phyloP scores from a whole-genome alignment of 495 filamentous ascomycete genomes.

The Podospora appendiculata region DNA sequence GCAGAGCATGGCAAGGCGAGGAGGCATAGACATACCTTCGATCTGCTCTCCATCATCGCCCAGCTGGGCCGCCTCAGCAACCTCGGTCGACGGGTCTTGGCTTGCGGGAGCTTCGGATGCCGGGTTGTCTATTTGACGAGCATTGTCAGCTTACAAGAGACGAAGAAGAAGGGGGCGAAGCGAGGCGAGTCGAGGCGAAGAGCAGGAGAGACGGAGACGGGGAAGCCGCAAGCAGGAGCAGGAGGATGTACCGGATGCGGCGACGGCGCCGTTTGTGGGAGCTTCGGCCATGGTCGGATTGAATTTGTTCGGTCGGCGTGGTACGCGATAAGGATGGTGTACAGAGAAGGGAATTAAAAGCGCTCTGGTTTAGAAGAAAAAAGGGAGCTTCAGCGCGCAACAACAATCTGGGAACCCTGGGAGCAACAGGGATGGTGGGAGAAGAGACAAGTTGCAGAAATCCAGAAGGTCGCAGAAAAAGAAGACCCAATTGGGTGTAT shows the following conservation, averaged over 20 bases:
- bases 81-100: slow-evolving; percentile 11
- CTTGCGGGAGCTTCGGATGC: slow-evolving; percentile 8
- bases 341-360: not conserved
- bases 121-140: slow-evolving; percentile 10
- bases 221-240: no score
- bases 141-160: not conserved
- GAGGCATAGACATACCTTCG: slow-evolving; percentile 2
- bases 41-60: slow-evolving; percentile 19
- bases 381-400: not conserved
- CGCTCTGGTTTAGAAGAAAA: not conserved
- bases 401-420: not conserved
- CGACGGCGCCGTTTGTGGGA: not conserved
- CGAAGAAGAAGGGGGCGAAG: not conserved
- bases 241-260: not conserved
- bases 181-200: no score
- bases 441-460: not conserved
- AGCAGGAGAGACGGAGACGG: no score
- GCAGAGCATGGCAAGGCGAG: not conserved
- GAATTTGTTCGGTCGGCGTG: no score
- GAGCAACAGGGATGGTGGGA: not conserved
- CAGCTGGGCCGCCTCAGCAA: not conserved
- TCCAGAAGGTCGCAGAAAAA: not conserved
- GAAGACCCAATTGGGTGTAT: slow-evolving; percentile 1
- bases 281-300: not conserved
- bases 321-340: no score